Conservation (phyloP, 2,329 filamentous ascomycete genomes). For the Iodosphaeria phyllophila region DNA sequence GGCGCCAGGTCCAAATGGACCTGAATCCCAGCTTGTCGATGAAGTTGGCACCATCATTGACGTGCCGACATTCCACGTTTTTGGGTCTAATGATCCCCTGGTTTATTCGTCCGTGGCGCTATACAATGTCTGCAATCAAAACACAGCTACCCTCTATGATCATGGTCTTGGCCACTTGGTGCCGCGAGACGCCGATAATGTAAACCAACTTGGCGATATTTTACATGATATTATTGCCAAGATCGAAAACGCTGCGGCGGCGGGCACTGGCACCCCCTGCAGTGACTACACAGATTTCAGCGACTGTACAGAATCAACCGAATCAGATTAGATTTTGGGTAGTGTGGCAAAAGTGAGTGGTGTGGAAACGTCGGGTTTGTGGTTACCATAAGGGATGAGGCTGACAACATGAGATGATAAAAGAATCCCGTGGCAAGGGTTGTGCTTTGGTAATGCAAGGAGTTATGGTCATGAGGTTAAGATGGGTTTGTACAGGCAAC, state of each 20-base stretch:
- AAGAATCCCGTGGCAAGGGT: too few relatives aligned
- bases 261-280: slow-evolving; percentile 2
- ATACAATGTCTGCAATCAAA: slow-evolving; percentile 22
- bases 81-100: slow-evolving; percentile 20
- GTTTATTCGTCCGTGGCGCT: slow-evolving; percentile 18
- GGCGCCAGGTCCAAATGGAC: slow-evolving; percentile 9
- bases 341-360: too few relatives aligned
- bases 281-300: slow-evolving; percentile 2
- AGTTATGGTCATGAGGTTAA: too few relatives aligned
- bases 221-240: slow-evolving; percentile 1
- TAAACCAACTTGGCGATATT: slow-evolving; percentile 13
- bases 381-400: too few relatives aligned
- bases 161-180: slow-evolving; percentile 23
- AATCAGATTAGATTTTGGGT: slow-evolving; percentile 1
- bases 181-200: slow-evolving; percentile 14
- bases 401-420: too few relatives aligned
- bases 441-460: too few relatives aligned
- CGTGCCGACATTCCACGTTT: slow-evolving; percentile 21
- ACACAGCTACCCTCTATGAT: slow-evolving; percentile 21
- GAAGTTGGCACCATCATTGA: slow-evolving; percentile 19
- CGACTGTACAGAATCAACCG: slow-evolving; percentile 1
- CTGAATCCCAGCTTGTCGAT: slow-evolving; percentile 15
- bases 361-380: too few relatives aligned
- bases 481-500: too few relatives aligned
- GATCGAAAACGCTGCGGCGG: slow-evolving; percentile 1